phyloP scores from a whole-genome alignment of 768 basidiomycete genomes.

The Calocybe indica region DNA sequence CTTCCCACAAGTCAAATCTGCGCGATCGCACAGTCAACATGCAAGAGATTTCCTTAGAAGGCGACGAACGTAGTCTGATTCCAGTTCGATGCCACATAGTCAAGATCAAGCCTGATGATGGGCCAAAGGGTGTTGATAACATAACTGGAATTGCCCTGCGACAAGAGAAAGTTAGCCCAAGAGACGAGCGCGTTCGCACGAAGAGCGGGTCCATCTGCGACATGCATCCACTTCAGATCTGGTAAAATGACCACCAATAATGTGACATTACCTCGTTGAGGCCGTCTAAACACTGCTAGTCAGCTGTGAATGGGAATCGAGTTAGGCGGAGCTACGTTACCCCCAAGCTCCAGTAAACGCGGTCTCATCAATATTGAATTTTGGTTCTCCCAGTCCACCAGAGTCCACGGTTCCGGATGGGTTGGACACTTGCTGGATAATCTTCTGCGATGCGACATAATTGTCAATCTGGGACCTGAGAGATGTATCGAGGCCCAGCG shows the following conservation, averaged over 20 bases:
- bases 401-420: constrained; percentile 56
- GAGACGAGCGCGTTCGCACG: constrained; percentile 62
- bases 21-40: constrained; percentile 5
- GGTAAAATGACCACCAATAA: too few relatives aligned
- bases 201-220: constrained; percentile 64
- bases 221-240: neutral
- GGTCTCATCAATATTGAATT: constrained; percentile 60
- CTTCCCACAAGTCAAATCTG: constrained; percentile 76
- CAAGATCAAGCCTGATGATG: constrained; percentile 64
- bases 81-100: constrained; percentile 68
- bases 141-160: constrained; percentile 38
- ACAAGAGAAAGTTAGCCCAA: constrained; percentile 58
- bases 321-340: constrained; percentile 7
- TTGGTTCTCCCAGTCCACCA: constrained; percentile 72
- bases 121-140: constrained; percentile 59
- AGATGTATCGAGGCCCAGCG: constrained; percentile 42
- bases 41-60: neutral
- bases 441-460: constrained; percentile 45
- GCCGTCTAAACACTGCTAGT: constrained; percentile 27
- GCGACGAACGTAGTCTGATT: constrained; percentile 46
- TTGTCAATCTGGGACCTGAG: constrained; percentile 45
- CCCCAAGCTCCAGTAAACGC: constrained; percentile 53
- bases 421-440: constrained; percentile 58
- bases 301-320: neutral
- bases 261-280: constrained; percentile 43